These are phyloP conservation scores for Podospora pseudocomata DNA, from an alignment of 495 filamentous ascomycete species.

Conservation along the genomic window DNA sequence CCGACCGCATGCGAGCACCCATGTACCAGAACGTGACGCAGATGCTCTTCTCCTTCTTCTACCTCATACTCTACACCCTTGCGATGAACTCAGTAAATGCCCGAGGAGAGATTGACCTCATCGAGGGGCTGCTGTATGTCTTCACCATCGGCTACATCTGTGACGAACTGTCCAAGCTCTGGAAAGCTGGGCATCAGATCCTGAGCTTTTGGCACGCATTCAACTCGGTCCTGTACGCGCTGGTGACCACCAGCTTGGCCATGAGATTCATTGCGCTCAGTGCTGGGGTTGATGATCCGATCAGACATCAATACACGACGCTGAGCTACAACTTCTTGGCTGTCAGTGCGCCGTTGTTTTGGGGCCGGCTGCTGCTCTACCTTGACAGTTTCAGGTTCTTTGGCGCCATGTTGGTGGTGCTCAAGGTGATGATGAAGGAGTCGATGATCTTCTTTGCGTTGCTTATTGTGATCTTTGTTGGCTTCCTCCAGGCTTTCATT, in stretches of 20 bases:
- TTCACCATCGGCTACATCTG: conserved; percentile 92
- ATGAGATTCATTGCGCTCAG: conserved; percentile 72
- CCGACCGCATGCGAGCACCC: conserved; percentile 88
- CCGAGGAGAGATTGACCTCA: conserved; percentile 71
- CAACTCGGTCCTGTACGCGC: conserved; percentile 74
- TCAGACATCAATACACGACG: conserved; percentile 66
- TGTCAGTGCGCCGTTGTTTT: conserved; percentile 94
- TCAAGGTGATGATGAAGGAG: conserved; percentile 99
- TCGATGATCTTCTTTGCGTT: conserved; percentile 96
- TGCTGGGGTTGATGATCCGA: conserved; percentile 47
- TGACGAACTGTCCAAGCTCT: conserved; percentile 82
- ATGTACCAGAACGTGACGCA: conserved; percentile 88
- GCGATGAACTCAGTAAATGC: conserved; percentile 90
- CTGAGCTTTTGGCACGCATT: conserved; percentile 95
- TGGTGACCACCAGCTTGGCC: conserved; percentile 72
- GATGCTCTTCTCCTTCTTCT: conserved; percentile 76
- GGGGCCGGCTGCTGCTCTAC: conserved; percentile 88
- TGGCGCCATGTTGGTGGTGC: conserved; percentile 92
- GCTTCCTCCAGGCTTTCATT: conserved; percentile 94
- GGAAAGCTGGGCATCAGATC: conserved; percentile 86
- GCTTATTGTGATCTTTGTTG: conserved; percentile 78
- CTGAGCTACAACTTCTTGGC: conserved; percentile 90
- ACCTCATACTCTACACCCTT: conserved; percentile 76
- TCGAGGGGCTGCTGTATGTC: conserved; percentile 79
- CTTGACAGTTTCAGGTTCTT: conserved; percentile 94